A percentile compares a stretch with the other conserved stretches of the same genome.
Conservation (phyloP, 1,139 yeast species). For the Magnusiomyces sp. region DNA sequence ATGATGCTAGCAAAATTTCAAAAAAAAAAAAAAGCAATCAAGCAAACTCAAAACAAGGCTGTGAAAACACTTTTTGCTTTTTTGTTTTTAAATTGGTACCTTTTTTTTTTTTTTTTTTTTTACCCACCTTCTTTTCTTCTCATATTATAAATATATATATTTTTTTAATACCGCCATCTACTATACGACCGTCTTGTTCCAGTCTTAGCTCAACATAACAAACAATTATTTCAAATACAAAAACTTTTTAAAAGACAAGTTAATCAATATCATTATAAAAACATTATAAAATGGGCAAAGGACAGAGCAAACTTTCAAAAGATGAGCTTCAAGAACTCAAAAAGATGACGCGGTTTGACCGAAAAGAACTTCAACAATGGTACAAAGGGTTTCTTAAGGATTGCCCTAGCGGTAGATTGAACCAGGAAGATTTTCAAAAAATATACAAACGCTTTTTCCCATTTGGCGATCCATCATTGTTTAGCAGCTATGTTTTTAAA, state of each 20-base stretch:
- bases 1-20: too few species aligned
- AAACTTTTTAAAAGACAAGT: neutral
- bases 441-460: conserved; percentile 96
- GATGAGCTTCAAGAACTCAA: conserved; percentile 82
- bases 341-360: conserved; percentile 83
- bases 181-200: neutral
- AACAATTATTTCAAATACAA: neutral
- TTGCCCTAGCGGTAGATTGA: conserved; percentile 84
- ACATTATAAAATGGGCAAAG: conserved; percentile 65
- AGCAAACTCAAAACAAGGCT: too few species aligned
- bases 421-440: conserved; percentile 81
- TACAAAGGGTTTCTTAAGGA: conserved; percentile 91
- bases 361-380: conserved; percentile 96
- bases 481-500: conserved; percentile 78
- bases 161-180: neutral
- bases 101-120: neutral
- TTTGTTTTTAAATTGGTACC: too few species aligned
- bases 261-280: neutral
- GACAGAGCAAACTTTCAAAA: conserved; percentile 84
- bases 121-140: neutral
- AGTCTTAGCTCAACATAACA: neutral
- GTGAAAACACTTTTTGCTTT: too few species aligned
- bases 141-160: neutral
- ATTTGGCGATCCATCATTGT: conserved; percentile 92
- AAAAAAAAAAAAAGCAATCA: too few species aligned